Evolutionary conservation across 164 flowering plant species (phyloP), one percentile per base, ranked within the genome.

Genomic region (Tetracentron sinense): DNA sequence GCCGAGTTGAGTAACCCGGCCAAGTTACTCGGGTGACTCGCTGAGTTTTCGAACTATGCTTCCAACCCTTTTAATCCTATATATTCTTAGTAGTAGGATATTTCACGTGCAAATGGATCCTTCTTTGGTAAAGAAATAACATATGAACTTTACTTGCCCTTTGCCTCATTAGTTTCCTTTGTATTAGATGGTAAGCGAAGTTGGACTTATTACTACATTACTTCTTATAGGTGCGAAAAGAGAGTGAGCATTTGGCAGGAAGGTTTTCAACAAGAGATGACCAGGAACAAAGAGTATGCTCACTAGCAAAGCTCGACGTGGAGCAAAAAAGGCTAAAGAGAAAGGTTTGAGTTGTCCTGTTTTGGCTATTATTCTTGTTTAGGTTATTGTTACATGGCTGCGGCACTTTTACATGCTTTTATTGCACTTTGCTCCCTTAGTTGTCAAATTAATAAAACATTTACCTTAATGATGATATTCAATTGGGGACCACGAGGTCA

Each of bases 141-240:
- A 33, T 8, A 33, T 38, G 44, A 38, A 38, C 5, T 38, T 38
- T 38, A 8, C n/a, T n/a, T n/a, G n/a, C n/a, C n/a, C n/a, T 28
- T 3, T 22, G 12, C 33, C 27, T 16, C n/a, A n/a, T 7, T n/a
- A 1, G 23, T 38, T 38, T 38, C 44, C 8, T 16, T 16, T 3
- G 8, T 38, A n/a, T 38, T 38, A 38, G 15, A 38, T 38, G 1
- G 14, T 38, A 38, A 38, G 1, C 2, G 8, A 8, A n/a, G n/a
- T n/a, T n/a, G n/a, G n/a, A n/a, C n/a, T n/a, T 31, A 38, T n/a
- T 21, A 42, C 14, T 15, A 23, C 48, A 12, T 20, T 61, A 20
- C 15, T 67, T 62, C n/a, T 61, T 64, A 20, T 69, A 92, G 98
- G 97, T 88, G 48, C 81, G 92, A 16, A 68, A 85, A 70, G 87